Evolutionary conservation across 1,139 yeast species (phyloP).

Genomic region (Lodderomyces parapsilosis): DNA sequence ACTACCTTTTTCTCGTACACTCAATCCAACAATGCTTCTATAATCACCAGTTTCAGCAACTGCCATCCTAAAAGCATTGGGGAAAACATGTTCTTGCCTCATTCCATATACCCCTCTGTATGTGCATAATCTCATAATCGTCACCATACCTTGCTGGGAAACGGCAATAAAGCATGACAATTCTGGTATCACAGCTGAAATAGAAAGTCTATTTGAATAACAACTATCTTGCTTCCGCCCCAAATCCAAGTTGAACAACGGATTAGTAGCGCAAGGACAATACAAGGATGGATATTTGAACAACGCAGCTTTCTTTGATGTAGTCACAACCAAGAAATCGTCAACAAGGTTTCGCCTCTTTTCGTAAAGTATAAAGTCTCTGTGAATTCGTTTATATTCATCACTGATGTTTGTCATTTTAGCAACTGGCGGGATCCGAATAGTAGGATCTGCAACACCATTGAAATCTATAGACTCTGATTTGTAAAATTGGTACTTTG

Average conservation of each 20-base stretch:
- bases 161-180: slow-evolving; percentile 53
- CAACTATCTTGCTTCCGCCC: slow-evolving; percentile 39
- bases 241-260: slow-evolving; percentile 35
- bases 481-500: slow-evolving; percentile 41
- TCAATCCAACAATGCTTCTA: slow-evolving; percentile 34
- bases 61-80: slow-evolving; percentile 34
- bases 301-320: slow-evolving; percentile 43
- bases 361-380: slow-evolving; percentile 15
- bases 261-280: slow-evolving; percentile 49
- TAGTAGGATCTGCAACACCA: slow-evolving; percentile 5
- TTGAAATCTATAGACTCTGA: slow-evolving; percentile 22
- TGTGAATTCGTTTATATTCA: slow-evolving; percentile 34
- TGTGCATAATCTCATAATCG: slow-evolving; percentile 56
- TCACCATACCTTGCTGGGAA: slow-evolving; percentile 58
- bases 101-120: slow-evolving; percentile 56
- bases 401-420: slow-evolving; percentile 35
- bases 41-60: slow-evolving; percentile 25
- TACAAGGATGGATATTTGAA: slow-evolving; percentile 49
- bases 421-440: not conserved
- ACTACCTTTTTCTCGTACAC: slow-evolving; percentile 19
- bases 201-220: slow-evolving; percentile 51
- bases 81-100: slow-evolving; percentile 61
- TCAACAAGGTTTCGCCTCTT: not conserved
- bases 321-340: slow-evolving; percentile 42
- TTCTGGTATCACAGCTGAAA: slow-evolving; percentile 52